phyloP scores from a whole-genome alignment of 1,284 basidiomycete species.

The Lentinula novae-zelandiae region DNA sequence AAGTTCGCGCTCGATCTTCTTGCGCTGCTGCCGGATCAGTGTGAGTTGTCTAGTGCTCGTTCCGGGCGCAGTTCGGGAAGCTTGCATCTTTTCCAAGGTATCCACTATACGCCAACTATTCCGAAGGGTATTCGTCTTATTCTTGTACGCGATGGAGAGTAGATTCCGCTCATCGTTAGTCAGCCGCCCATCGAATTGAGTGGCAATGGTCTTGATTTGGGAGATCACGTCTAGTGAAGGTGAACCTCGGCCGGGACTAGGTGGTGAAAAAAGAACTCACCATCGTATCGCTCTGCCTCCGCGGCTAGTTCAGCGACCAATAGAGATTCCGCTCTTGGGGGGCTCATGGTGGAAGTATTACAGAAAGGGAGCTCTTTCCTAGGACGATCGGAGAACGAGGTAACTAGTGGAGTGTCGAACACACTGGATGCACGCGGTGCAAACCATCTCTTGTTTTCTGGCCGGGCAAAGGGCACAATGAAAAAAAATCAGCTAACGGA shows the following conservation, averaged over 20 bases:
- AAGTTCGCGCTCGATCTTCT: constrained; percentile 55
- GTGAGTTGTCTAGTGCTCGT: constrained; percentile 33
- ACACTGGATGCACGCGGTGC: constrained; percentile 3
- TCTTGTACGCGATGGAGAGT: constrained; percentile 70
- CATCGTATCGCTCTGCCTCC: constrained; percentile 64
- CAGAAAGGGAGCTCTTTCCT: neutral
- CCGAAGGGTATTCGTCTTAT: constrained; percentile 57
- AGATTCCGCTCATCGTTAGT: constrained; percentile 65
- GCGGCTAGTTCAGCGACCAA: constrained; percentile 64
- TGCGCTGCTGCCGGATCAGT: constrained; percentile 49
- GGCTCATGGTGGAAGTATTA: neutral
- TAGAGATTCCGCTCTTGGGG: constrained; percentile 27
- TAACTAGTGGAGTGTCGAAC: neutral
- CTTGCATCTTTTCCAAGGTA: constrained; percentile 48
- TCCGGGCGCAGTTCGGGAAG: constrained; percentile 21
- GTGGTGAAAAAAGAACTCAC: constrained; percentile 28
- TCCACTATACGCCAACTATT: constrained; percentile 62
- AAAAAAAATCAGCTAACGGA: neutral
- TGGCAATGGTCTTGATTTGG: constrained; percentile 54
- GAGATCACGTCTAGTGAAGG: constrained; percentile 49
- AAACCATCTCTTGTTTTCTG: neutral
- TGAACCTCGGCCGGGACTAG: neutral
- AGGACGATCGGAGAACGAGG: neutral
- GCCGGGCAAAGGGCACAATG: constrained; percentile 13
- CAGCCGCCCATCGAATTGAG: constrained; percentile 43